Conservation (phyloP, 768 basidiomycete species). For the Calocera viscosa region DNA sequence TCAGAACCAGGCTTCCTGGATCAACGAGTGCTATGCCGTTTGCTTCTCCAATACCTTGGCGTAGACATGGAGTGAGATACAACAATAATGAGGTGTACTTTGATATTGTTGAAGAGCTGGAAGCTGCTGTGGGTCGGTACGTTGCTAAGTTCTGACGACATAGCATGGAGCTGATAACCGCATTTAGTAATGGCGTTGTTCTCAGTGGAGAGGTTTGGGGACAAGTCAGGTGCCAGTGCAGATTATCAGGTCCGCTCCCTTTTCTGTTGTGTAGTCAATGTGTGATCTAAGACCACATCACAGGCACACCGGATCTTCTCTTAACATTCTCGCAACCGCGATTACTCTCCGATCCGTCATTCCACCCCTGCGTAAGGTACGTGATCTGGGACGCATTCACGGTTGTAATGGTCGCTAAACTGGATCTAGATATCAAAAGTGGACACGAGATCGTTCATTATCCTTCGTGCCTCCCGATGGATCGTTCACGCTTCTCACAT, state of each 20-base stretch:
- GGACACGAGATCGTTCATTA: slow-evolving; percentile 59
- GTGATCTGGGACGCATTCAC: slow-evolving; percentile 19
- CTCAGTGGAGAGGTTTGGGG: slow-evolving; percentile 61
- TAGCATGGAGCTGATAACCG: neutral
- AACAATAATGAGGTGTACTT: slow-evolving; percentile 88
- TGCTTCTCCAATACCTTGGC: slow-evolving; percentile 87
- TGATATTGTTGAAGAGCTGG: slow-evolving; percentile 73
- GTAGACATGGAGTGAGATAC: slow-evolving; percentile 70
- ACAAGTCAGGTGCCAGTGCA: slow-evolving; percentile 61
- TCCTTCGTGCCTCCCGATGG: slow-evolving; percentile 95
- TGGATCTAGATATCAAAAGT: slow-evolving; percentile 53
- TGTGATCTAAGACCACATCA: slow-evolving; percentile 9
- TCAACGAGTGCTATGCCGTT: slow-evolving; percentile 41
- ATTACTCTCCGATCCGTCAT: slow-evolving; percentile 63
- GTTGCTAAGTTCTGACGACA: slow-evolving; percentile 10
- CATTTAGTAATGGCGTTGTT: slow-evolving; percentile 49
- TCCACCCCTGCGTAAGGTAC: slow-evolving; percentile 87
- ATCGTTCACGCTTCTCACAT: slow-evolving; percentile 70
- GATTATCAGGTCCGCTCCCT: slow-evolving; percentile 49
- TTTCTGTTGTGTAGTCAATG: neutral
- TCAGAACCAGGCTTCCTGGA: slow-evolving; percentile 20
- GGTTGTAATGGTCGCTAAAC: slow-evolving; percentile 9
- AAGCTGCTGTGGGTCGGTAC: slow-evolving; percentile 41
- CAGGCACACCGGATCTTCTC: slow-evolving; percentile 81
- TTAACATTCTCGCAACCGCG: slow-evolving; percentile 65